Evolutionary conservation across 768 basidiomycete species (phyloP).

Genomic region (Xanthoconium purpureum): DNA sequence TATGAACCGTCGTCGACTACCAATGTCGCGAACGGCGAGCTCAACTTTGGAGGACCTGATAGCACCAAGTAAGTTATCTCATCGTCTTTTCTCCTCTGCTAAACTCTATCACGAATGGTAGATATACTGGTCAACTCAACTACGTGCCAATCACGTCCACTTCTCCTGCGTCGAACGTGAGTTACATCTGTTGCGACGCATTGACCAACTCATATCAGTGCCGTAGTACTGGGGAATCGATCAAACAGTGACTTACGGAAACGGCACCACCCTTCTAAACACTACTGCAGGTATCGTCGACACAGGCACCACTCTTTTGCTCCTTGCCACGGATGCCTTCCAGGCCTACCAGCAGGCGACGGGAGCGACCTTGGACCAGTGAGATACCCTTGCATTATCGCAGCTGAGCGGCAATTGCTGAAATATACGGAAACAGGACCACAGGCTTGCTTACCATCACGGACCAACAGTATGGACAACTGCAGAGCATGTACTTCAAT

Average conservation of each 20-base stretch:
- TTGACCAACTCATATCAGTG: not conserved
- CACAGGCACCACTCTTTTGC: constrained; percentile 51
- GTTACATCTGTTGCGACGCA: not conserved
- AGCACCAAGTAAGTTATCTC: constrained; percentile 34
- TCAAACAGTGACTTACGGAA: constrained; percentile 36
- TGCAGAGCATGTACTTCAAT: constrained; percentile 52
- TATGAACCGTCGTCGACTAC: constrained; percentile 45
- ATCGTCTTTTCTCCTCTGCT: not conserved
- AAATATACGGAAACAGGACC: constrained; percentile 27
- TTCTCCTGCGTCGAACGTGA: constrained; percentile 40
- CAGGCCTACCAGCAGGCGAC: constrained; percentile 51
- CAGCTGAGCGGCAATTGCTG: no score
- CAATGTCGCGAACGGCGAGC: constrained; percentile 46
- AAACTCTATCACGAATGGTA: constrained; percentile 5
- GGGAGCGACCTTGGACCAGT: constrained; percentile 51
- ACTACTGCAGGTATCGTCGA: constrained; percentile 49
- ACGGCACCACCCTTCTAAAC: constrained; percentile 31
- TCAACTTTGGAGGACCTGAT: constrained; percentile 55
- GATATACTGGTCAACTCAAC: constrained; percentile 34
- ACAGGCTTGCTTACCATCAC: constrained; percentile 59
- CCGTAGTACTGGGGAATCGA: constrained; percentile 50
- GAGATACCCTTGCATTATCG: constrained; percentile 9
- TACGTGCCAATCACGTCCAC: constrained; percentile 43
- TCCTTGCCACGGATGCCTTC: constrained; percentile 60
- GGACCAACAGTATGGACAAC: constrained; percentile 41